Percentiles rank a stretch among this genome's conserved stretches.
phyloP scores from a whole-genome alignment of 1,139 yeast genomes.

The Citeromyces hawaiiensis region DNA sequence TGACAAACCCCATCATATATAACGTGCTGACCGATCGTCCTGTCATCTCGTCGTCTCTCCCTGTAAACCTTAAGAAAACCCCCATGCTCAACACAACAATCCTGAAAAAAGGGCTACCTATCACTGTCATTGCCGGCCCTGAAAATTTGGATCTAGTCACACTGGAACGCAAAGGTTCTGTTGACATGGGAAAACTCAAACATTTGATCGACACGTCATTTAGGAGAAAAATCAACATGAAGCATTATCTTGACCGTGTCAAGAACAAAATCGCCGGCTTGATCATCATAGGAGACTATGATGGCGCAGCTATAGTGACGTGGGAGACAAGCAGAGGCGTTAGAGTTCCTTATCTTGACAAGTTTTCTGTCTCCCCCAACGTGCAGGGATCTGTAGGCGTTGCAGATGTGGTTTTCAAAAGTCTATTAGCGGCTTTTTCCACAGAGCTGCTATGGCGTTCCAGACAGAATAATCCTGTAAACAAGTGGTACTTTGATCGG shows the following conservation, averaged over 20 bases:
- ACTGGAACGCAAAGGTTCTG: slow-evolving; percentile 28
- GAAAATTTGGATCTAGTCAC: slow-evolving; percentile 25
- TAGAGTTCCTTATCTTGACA: slow-evolving; percentile 65
- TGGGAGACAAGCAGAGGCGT: slow-evolving; percentile 24
- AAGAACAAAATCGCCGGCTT: slow-evolving; percentile 57
- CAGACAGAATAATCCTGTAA: slow-evolving; percentile 73
- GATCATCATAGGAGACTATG: slow-evolving; percentile 85
- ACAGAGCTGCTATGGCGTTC: slow-evolving; percentile 84
- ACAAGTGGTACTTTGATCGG: slow-evolving; percentile 95
- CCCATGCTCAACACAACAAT: slow-evolving; percentile 68
- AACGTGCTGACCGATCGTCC: slow-evolving; percentile 88
- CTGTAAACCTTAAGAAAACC: slow-evolving; percentile 53
- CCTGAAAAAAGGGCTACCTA: slow-evolving; percentile 63
- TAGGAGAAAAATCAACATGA: slow-evolving; percentile 48
- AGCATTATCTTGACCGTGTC: slow-evolving; percentile 53
- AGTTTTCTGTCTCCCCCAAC: slow-evolving; percentile 75
- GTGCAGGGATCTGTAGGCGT: slow-evolving; percentile 88
- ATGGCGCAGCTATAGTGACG: slow-evolving; percentile 88
- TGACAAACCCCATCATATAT: slow-evolving; percentile 72
- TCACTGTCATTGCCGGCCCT: slow-evolving; percentile 28
- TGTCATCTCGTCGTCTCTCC: slow-evolving; percentile 83
- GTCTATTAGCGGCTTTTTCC: slow-evolving; percentile 56
- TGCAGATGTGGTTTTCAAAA: slow-evolving; percentile 85
- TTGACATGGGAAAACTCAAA: slow-evolving; percentile 46
- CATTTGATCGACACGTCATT: slow-evolving; percentile 69